Evolutionary conservation across 495 filamentous ascomycete genomes (phyloP).

Genomic region (Xylaria nigripes): DNA sequence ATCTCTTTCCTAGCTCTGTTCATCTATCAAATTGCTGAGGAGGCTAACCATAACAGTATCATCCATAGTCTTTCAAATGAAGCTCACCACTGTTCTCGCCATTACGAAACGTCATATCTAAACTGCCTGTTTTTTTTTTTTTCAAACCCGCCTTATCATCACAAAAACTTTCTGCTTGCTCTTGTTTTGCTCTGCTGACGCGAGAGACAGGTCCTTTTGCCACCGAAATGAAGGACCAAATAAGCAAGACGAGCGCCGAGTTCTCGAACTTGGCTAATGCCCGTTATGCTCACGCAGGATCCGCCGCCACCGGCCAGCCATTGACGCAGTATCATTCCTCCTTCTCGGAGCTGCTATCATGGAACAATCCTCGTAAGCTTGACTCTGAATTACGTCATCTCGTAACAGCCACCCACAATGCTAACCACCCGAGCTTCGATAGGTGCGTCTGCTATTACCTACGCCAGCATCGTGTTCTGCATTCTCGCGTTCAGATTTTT

Average conservation of each 20-base stretch:
- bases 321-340: conserved; percentile 95
- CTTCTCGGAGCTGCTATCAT: conserved; percentile 77
- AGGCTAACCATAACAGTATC: conserved; percentile 23
- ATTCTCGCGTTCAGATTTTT: conserved; percentile 90
- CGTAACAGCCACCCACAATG: conserved; percentile 31
- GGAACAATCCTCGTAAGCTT: conserved; percentile 46
- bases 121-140: no score
- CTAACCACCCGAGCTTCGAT: conserved; percentile 19
- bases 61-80: conserved; percentile 21
- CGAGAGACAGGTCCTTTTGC: conserved; percentile 58
- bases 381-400: conserved; percentile 2
- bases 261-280: conserved; percentile 66
- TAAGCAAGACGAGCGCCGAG: conserved; percentile 61
- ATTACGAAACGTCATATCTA: background rate
- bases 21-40: conserved; percentile 7
- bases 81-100: background rate
- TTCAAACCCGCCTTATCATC: background rate
- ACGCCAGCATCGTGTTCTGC: conserved; percentile 58
- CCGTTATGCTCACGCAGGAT: conserved; percentile 57
- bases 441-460: conserved; percentile 82
- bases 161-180: background rate
- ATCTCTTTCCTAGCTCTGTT: background rate
- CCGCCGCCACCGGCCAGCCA: conserved; percentile 73
- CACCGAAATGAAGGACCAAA: conserved; percentile 66
- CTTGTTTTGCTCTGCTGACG: conserved; percentile 18